Percentiles rank a stretch among this genome's conserved stretches.
Conservation (phyloP, 2,329 filamentous ascomycete species). For the Cordyceps tenuipes region DNA sequence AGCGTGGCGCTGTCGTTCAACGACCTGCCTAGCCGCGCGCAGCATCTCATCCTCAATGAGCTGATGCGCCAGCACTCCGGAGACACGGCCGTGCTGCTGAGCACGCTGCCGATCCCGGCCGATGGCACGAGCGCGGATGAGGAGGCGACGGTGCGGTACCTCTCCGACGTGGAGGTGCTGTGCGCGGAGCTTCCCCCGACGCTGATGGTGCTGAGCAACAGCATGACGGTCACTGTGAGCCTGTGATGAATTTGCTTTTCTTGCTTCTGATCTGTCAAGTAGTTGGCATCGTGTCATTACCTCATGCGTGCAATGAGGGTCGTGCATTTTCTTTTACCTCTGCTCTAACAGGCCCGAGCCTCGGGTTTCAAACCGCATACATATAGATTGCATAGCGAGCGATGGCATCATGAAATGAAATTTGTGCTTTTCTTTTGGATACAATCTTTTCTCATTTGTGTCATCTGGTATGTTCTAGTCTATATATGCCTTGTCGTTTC, state of each 20-base stretch:
- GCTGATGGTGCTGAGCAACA: constrained; percentile 76
- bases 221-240: constrained; percentile 79
- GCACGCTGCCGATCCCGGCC: constrained; percentile 71
- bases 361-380: not conserved
- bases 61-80: constrained; percentile 61
- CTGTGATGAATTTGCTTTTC: constrained; percentile 32
- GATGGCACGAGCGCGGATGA: constrained; percentile 69
- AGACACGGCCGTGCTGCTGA: constrained; percentile 72
- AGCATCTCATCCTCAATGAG: constrained; percentile 82
- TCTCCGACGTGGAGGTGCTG: constrained; percentile 70
- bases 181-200: constrained; percentile 69
- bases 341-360: not conserved
- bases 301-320: constrained; percentile 1
- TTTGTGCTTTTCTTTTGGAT: not conserved
- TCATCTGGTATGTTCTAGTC: not conserved
- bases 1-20: constrained; percentile 72
- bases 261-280: not conserved
- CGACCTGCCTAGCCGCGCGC: constrained; percentile 73
- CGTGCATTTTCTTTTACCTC: not conserved
- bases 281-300: constrained; percentile 7
- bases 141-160: constrained; percentile 61
- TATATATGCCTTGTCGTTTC: not conserved
- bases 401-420: not conserved
- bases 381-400: constrained; percentile 12
- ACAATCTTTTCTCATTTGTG: not conserved